A percentile compares a stretch with the other conserved stretches of the same genome.
Evolutionary conservation across 306 rosid species (phyloP).

Genomic region (Prunus fruticosa): DNA sequence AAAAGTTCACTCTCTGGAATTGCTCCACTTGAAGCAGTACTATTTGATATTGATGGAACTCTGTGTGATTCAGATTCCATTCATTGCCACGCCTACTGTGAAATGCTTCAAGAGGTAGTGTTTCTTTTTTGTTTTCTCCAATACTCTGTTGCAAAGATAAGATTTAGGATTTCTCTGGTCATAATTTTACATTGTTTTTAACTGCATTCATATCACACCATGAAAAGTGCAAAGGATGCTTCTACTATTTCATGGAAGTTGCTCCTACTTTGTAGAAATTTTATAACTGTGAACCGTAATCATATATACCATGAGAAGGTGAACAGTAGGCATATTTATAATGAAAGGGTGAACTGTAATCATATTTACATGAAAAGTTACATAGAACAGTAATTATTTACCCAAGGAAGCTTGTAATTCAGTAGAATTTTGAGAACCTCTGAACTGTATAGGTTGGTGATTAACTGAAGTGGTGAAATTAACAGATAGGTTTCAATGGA

Average conservation of each 20-base stretch:
- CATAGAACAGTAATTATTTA: too few species aligned
- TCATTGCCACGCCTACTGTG: slow-evolving; percentile 68
- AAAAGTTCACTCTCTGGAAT: slow-evolving; percentile 49
- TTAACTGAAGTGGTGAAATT: slow-evolving; percentile 28
- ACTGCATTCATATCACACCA: neutral
- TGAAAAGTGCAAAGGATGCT: neutral
- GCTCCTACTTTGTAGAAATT: neutral
- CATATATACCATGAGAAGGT: neutral
- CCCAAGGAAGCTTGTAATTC: neutral
- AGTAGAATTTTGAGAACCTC: neutral
- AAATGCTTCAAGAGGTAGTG: slow-evolving; percentile 79
- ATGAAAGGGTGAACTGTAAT: neutral
- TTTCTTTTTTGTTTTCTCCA: neutral
- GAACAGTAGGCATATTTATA: too few species aligned
- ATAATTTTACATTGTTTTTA: neutral
- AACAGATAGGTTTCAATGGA: slow-evolving; percentile 88
- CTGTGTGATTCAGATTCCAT: slow-evolving; percentile 89
- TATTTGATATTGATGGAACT: slow-evolving; percentile 94
- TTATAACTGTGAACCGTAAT: neutral
- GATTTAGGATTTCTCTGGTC: neutral
- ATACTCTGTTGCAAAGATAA: neutral
- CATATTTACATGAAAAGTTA: too few species aligned
- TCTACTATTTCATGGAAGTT: neutral
- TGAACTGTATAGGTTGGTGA: slow-evolving; percentile 15
- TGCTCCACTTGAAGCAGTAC: slow-evolving; percentile 81